Percentiles rank a stretch among this genome's conserved stretches.
Evolutionary conservation across 305 asterid genomes (phyloP).

Genomic region (Euphrasia arctica): DNA sequence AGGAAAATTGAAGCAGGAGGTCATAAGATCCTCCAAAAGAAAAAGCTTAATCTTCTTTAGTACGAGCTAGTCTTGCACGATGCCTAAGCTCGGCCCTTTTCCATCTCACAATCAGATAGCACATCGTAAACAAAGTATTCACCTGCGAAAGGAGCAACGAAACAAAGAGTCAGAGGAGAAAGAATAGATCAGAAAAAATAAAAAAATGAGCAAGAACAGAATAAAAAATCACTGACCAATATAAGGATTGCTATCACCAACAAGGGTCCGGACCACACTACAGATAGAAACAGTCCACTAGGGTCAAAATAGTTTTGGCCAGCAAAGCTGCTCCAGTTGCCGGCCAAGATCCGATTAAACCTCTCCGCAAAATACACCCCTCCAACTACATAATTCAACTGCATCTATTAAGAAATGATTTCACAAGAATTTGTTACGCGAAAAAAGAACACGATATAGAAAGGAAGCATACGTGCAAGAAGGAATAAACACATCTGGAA

Average conservation of each 20-base stretch:
- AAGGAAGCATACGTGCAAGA: conserved; percentile 56
- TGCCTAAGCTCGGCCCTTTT: conserved; percentile 79
- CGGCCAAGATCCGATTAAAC: conserved; percentile 59
- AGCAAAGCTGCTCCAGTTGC: conserved; percentile 84
- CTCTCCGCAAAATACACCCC: conserved; percentile 88
- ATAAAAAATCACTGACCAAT: conserved; percentile 47
- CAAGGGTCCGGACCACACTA: conserved; percentile 91
- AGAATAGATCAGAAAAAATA: neutral
- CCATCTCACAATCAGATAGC: conserved; percentile 80
- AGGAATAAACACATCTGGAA: conserved; percentile 94
- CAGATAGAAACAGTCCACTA: conserved; percentile 73
- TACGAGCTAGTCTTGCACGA: conserved; percentile 68
- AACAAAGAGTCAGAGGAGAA: neutral
- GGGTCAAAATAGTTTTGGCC: conserved; percentile 83
- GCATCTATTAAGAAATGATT: conserved; percentile 11
- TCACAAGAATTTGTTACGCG: neutral
- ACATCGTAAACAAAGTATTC: conserved; percentile 71
- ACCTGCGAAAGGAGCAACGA: conserved; percentile 45
- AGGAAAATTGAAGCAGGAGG: no score
- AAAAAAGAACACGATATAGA: conserved; percentile 12
- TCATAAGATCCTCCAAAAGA: conserved; percentile 7
- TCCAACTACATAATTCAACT: conserved; percentile 46
- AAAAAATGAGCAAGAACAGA: conserved; percentile 10
- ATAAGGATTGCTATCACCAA: conserved; percentile 65
- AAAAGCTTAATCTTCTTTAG: conserved; percentile 49